phyloP scores from a whole-genome alignment of 2,329 filamentous ascomycete genomes.

The Colletotrichum sp. region DNA sequence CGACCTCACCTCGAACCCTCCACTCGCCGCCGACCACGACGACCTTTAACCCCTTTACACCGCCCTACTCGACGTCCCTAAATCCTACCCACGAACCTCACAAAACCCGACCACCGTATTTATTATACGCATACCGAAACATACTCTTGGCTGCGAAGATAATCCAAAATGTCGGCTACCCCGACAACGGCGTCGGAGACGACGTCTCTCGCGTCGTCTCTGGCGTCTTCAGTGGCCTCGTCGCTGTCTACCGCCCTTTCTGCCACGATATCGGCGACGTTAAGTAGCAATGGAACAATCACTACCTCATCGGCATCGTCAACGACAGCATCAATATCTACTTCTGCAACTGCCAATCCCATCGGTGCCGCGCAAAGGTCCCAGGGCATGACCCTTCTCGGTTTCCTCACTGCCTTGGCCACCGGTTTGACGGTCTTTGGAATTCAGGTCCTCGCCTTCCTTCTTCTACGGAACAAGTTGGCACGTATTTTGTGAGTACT shows the following conservation, averaged over 20 bases:
- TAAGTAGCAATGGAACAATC: conserved; percentile 8
- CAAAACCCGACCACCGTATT: neutral
- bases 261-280: neutral
- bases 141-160: neutral
- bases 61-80: neutral
- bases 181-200: conserved; percentile 19
- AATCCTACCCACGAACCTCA: neutral
- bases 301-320: neutral
- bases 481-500: conserved; percentile 78
- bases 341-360: neutral
- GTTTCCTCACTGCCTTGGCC: conserved; percentile 71
- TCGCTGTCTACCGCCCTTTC: conserved; percentile 8
- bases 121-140: neutral
- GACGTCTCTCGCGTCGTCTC: conserved; percentile 12
- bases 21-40: neutral
- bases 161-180: conserved; percentile 9
- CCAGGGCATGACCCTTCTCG: conserved; percentile 50
- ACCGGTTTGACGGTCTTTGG: conserved; percentile 68
- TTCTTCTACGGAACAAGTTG: conserved; percentile 78
- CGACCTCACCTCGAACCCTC: neutral
- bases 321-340: neutral
- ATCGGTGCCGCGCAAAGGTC: conserved; percentile 25
- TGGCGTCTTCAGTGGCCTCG: conserved; percentile 26
- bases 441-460: conserved; percentile 72
- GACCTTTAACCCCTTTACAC: neutral